Percentiles rank a stretch among this genome's conserved stretches.
Evolutionary conservation across 2,329 filamentous ascomycete species (phyloP).

Genomic region (Nemania sp.): DNA sequence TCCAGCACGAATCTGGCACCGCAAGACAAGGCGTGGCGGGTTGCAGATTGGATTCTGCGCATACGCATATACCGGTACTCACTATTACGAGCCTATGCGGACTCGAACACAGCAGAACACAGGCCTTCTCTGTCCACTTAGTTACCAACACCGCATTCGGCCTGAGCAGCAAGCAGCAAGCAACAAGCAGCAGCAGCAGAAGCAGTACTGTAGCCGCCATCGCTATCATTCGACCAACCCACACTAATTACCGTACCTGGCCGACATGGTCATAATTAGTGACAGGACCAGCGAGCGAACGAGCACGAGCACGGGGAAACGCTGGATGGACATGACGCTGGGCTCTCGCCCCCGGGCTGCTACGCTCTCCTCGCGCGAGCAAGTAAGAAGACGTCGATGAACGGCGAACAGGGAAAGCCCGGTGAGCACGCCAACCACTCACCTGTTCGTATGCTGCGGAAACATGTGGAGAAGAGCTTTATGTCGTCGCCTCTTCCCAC

Average conservation of each 20-base stretch:
- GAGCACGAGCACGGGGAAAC: not conserved
- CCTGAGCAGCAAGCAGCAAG: too few species aligned
- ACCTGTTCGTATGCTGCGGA: conserved; percentile 14
- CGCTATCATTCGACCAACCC: too few species aligned
- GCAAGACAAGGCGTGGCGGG: conserved; percentile 25
- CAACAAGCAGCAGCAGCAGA: too few species aligned
- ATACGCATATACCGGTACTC: not conserved
- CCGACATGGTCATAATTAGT: too few species aligned
- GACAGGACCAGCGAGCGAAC: not conserved
- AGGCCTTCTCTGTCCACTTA: too few species aligned
- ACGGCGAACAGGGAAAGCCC: conserved; percentile 23
- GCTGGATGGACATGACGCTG: conserved; percentile 10
- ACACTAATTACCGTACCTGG: too few species aligned
- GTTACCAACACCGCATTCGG: too few species aligned
- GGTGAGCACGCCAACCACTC: conserved; percentile 21
- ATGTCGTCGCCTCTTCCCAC: conserved; percentile 16
- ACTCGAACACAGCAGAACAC: too few species aligned
- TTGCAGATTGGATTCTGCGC: conserved; percentile 13
- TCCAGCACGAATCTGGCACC: conserved; percentile 18
- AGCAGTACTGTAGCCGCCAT: too few species aligned
- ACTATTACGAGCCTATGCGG: not conserved
- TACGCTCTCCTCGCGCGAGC: conserved; percentile 5
- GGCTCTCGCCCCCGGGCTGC: conserved; percentile 14
- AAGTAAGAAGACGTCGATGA: conserved; percentile 11
- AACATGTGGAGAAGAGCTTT: conserved; percentile 20